Conservation (phyloP, 1,139 yeast species). For the Geotrichum restrictum region DNA sequence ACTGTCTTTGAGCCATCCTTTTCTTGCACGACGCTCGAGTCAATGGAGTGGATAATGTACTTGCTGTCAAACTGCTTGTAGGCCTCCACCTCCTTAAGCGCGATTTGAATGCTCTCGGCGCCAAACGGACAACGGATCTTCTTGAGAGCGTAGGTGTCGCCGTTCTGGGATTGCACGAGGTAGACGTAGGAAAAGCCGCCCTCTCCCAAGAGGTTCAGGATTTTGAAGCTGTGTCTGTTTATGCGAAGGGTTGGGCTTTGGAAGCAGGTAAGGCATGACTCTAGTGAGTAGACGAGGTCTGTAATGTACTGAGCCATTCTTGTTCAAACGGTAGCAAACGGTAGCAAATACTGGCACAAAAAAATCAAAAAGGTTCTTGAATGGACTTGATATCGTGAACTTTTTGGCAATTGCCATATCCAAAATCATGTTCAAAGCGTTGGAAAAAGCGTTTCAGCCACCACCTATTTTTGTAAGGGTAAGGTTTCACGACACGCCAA, state of each 20-base stretch:
- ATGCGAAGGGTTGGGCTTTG: conserved; percentile 39
- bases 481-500: conserved; percentile 4
- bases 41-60: conserved; percentile 64
- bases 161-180: conserved; percentile 52
- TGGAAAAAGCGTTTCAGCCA: no score
- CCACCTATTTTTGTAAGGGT: background rate
- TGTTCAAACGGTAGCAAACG: no score
- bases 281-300: conserved; percentile 34
- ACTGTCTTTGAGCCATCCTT: conserved; percentile 75
- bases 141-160: conserved; percentile 67
- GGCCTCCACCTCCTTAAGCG: conserved; percentile 71
- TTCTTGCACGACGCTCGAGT: conserved; percentile 67
- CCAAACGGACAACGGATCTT: conserved; percentile 88
- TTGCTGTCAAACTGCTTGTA: conserved; percentile 69
- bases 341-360: no score
- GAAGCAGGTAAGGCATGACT: conserved; percentile 40
- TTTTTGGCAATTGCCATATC: no score
- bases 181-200: conserved; percentile 92
- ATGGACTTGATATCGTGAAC: no score
- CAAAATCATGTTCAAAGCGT: no score
- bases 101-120: conserved; percentile 63
- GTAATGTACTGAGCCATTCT: conserved; percentile 22
- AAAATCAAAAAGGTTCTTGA: no score
- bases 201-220: conserved; percentile 74
- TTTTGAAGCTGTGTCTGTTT: conserved; percentile 40